These are phyloP conservation scores for Euphorbia celastroides DNA, from an alignment of 441 rosid species.

Conservation along the genomic window DNA sequence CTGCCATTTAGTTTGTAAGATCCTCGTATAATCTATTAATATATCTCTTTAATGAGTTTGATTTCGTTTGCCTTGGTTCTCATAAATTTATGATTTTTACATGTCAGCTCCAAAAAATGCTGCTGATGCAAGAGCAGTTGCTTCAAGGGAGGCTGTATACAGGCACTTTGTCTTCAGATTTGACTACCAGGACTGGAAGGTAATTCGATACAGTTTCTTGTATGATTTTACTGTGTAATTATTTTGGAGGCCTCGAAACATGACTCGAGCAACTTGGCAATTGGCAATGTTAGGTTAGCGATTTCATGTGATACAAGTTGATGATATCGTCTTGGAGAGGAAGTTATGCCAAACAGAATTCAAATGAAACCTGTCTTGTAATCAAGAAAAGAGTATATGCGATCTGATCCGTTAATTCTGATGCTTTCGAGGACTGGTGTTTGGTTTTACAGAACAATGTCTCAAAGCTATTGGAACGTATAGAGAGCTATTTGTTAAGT, in stretches of 20 bases:
- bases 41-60: neutral
- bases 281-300: neutral
- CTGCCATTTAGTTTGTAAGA: conserved; percentile 60
- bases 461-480: conserved; percentile 17
- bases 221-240: neutral
- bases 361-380: conserved; percentile 18
- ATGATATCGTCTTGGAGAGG: conserved; percentile 36
- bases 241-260: neutral
- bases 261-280: too few species aligned
- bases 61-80: neutral
- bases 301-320: conserved; percentile 22
- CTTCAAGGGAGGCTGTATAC: conserved; percentile 43
- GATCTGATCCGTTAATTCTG: conserved; percentile 24
- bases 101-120: conserved; percentile 56
- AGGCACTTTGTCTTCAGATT: conserved; percentile 62
- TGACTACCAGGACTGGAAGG: conserved; percentile 74
- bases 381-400: conserved; percentile 2
- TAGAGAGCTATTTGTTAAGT: neutral
- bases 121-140: conserved; percentile 37
- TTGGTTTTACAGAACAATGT: conserved; percentile 25
- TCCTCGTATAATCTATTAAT: neutral
- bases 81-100: conserved; percentile 1
- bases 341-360: conserved; percentile 45
- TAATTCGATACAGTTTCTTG: conserved; percentile 13
- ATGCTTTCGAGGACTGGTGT: conserved; percentile 37